Evolutionary conservation across 768 basidiomycete genomes (phyloP), one percentile per base, ranked within the genome.

Genomic region (Tulasnella sp.): DNA sequence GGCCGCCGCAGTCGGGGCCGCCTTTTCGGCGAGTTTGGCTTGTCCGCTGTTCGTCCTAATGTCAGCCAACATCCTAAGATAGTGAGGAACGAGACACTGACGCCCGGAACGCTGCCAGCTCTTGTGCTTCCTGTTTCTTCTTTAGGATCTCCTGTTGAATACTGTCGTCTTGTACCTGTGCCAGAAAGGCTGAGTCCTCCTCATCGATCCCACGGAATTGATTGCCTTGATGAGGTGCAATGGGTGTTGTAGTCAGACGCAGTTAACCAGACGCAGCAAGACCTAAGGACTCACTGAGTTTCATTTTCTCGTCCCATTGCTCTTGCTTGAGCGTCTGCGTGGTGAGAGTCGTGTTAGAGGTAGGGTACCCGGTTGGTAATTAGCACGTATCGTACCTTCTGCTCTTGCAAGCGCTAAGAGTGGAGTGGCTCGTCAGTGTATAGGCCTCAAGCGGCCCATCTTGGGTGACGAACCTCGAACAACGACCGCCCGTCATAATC

Each of bases 221-320:
- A 81, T 94, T 94, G 73, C 93, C 93, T 92, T 19, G 22, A n/a
- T 49, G 49, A 82, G 38, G 74, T 15, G 42, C 42, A 36, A 39
- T 67, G 79, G 72, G 52, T 39, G 58, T 3, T 36, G 67, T 79
- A 78, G 52, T 54, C 67, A 31, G 52, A 70, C 19, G 6, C 58
- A 54, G 15, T 45, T 14, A 36, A 54, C 7, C 11, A 38, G 14
- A 39, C 31, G 77, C 40, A 31, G 36, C 54, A 31, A 22, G 11
- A 22, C 29, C 22, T 12, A n/a, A 36, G 22, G n/a, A 77, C 81
- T 34, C 76, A 83, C 83, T 86, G 83, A 95, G 88, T 82, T 93
- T 94, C 77, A 89, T 93, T 82, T 92, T 92, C 82, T 93, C 92
- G 81, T 95, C 93, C 92, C 93, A 95, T 88, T 95, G 92, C 82